These are phyloP conservation scores for Dimocarpus longan DNA, from an alignment of 345 rosid species.

Conservation along the genomic window DNA sequence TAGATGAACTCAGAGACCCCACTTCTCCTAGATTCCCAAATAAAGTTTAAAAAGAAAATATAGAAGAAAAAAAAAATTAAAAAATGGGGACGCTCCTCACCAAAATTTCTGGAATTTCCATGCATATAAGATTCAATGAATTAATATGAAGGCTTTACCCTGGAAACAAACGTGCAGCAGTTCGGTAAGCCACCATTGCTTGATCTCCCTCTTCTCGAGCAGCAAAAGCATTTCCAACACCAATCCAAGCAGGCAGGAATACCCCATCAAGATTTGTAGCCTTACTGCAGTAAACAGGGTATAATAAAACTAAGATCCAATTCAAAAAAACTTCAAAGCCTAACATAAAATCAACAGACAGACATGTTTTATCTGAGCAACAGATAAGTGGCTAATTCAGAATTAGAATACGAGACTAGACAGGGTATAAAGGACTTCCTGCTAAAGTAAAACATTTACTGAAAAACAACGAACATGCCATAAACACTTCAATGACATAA, in stretches of 20 bases:
- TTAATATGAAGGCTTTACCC: slow-evolving; percentile 53
- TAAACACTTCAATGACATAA: not conserved
- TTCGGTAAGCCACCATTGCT: slow-evolving; percentile 95
- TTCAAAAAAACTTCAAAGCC: not conserved
- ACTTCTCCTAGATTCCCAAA: not conserved
- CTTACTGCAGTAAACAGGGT: slow-evolving; percentile 56
- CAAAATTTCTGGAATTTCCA: not conserved
- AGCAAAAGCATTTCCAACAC: slow-evolving; percentile 89
- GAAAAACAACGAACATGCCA: not conserved
- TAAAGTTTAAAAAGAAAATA: too few species aligned
- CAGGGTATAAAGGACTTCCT: not conserved
- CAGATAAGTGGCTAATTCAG: not conserved
- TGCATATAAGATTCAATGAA: not conserved
- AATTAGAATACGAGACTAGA: not conserved
- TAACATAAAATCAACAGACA: not conserved
- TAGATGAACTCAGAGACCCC: not conserved
- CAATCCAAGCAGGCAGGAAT: slow-evolving; percentile 92
- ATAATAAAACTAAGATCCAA: slow-evolving; percentile 22
- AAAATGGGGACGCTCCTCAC: not conserved
- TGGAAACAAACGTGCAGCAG: slow-evolving; percentile 93
- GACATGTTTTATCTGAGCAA: not conserved
- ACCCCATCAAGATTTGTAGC: slow-evolving; percentile 82
- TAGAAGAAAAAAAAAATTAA: too few species aligned
- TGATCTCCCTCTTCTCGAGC: slow-evolving; percentile 95
- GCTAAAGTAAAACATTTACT: not conserved